These are phyloP conservation scores for Penicillium daleae DNA, from an alignment of 495 filamentous ascomycete genomes.

Conservation along the genomic window DNA sequence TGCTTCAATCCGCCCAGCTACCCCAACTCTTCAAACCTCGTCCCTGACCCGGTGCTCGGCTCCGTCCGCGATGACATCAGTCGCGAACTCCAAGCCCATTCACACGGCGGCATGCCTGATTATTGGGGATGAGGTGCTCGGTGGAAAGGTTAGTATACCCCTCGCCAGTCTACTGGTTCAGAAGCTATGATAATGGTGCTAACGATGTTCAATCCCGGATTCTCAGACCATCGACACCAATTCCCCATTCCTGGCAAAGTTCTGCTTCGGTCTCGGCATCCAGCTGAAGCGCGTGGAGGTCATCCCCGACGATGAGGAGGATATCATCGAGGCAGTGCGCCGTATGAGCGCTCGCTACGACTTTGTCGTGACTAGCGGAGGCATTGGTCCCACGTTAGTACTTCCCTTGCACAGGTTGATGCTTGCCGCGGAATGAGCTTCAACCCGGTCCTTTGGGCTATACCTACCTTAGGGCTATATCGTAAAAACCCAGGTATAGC, in stretches of 20 bases:
- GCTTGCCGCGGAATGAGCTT: neutral
- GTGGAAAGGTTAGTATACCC: constrained; percentile 74
- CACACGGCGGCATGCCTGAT: constrained; percentile 92
- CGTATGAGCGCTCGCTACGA: constrained; percentile 89
- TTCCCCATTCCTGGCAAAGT: constrained; percentile 87
- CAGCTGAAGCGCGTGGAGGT: constrained; percentile 88
- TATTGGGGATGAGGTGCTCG: constrained; percentile 95
- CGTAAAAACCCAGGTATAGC: too few relatives aligned
- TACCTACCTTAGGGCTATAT: too few relatives aligned
- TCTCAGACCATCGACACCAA: constrained; percentile 84
- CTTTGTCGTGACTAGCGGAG: constrained; percentile 91
- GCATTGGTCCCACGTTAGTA: constrained; percentile 88
- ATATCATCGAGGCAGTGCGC: constrained; percentile 85
- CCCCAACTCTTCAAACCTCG: constrained; percentile 42
- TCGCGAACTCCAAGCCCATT: constrained; percentile 62
- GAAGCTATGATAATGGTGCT: constrained; percentile 1
- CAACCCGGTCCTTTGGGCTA: neutral
- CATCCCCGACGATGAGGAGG: constrained; percentile 84
- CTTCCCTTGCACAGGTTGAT: constrained; percentile 14
- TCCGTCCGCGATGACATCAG: constrained; percentile 59
- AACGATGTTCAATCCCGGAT: neutral
- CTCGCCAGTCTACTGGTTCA: too few relatives aligned
- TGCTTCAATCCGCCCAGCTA: constrained; percentile 42
- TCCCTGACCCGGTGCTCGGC: constrained; percentile 29
- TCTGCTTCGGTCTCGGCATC: constrained; percentile 90